Evolutionary conservation across 2,329 filamentous ascomycete species (phyloP).

Genomic region (Colletotrichum sp.): DNA sequence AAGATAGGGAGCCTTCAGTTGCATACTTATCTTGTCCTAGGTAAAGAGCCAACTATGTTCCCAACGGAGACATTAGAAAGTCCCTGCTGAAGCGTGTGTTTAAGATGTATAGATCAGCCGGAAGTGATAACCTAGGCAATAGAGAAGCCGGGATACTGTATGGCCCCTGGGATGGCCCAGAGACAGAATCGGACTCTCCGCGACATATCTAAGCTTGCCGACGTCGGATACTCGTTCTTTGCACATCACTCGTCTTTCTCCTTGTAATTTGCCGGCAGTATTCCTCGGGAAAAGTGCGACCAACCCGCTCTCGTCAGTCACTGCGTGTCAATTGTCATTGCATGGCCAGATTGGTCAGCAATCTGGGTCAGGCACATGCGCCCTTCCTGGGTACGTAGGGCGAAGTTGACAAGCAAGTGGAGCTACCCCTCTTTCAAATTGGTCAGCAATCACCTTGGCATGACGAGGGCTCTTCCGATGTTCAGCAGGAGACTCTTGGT

Average conservation of each 20-base stretch:
- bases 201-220: not conserved
- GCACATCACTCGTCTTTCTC: not conserved
- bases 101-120: not conserved
- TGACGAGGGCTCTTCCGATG: not conserved
- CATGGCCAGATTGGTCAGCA: not conserved
- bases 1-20: fast-evolving
- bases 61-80: not conserved
- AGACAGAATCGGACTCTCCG: not conserved
- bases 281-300: not conserved
- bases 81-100: fast-evolving
- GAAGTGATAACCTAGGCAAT: not conserved
- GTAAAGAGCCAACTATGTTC: not conserved
- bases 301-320: not conserved
- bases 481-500: not conserved
- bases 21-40: not conserved
- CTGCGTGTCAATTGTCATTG: fast-evolving
- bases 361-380: not conserved
- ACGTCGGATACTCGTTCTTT: not conserved
- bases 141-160: not conserved
- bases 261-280: not conserved
- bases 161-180: not conserved
- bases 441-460: not conserved
- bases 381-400: not conserved
- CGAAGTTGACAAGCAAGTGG: not conserved
- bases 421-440: not conserved